Conservation (phyloP, 2,329 filamentous ascomycete genomes). For the Phaeosphaeria sp. region DNA sequence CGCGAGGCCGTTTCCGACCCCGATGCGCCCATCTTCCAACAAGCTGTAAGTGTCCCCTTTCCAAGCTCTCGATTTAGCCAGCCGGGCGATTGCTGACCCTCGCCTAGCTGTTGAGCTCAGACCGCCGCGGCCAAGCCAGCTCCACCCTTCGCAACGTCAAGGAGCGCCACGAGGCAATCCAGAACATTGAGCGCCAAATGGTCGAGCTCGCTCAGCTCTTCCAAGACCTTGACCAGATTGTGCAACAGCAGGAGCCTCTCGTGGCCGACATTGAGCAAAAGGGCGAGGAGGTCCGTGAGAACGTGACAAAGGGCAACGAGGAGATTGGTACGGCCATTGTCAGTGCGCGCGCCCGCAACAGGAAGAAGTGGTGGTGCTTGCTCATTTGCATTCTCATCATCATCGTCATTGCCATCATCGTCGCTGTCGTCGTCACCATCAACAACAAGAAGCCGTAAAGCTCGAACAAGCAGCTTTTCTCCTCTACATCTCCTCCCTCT, state of each 20-base stretch:
- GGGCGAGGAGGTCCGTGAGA: conserved; percentile 82
- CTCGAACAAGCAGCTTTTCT: conserved; percentile 26
- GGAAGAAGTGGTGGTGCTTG: conserved; percentile 98
- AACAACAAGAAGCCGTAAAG: conserved; percentile 6
- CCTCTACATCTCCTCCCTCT: conserved; percentile 14
- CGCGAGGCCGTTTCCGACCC: conserved; percentile 75
- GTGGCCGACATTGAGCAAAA: conserved; percentile 85
- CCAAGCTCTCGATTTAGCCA: neutral
- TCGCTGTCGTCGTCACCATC: conserved; percentile 45
- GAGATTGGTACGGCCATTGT: conserved; percentile 82
- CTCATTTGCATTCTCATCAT: conserved; percentile 64
- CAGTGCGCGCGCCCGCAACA: conserved; percentile 70
- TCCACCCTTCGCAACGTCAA: conserved; percentile 80
- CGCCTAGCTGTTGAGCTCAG: conserved; percentile 73
- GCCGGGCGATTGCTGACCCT: conserved; percentile 18
- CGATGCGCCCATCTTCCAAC: conserved; percentile 84
- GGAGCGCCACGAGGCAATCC: conserved; percentile 83
- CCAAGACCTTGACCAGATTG: conserved; percentile 84
- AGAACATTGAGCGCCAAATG: conserved; percentile 92
- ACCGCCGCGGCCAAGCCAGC: conserved; percentile 80
- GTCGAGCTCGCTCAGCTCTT: conserved; percentile 86
- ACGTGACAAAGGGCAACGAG: conserved; percentile 84
- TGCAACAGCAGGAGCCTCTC: conserved; percentile 84
- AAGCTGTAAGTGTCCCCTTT: conserved; percentile 62
- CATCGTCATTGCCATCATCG: conserved; percentile 48